Percentiles rank a stretch among this genome's conserved stretches.
phyloP scores from a whole-genome alignment of 257 asterid genomes.

The Euphrasia confusa region DNA sequence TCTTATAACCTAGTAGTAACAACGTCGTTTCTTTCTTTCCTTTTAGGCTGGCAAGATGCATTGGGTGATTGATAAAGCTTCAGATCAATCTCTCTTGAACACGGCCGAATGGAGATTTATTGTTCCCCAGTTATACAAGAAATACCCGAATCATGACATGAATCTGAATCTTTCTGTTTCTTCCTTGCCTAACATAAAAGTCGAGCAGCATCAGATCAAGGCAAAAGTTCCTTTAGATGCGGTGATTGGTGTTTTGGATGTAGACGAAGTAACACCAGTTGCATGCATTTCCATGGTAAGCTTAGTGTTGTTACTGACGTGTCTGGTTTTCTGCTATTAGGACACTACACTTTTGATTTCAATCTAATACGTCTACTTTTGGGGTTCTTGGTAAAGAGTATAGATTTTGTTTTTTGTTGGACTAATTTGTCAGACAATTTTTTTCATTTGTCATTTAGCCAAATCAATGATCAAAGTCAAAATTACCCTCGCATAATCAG shows the following conservation, averaged over 20 bases:
- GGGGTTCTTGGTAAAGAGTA: too few relatives aligned
- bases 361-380: too few relatives aligned
- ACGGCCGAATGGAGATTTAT: constrained; percentile 85
- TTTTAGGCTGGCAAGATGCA: constrained; percentile 71
- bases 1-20: constrained; percentile 22
- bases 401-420: too few relatives aligned
- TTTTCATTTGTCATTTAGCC: too few relatives aligned
- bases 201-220: constrained; percentile 43
- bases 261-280: constrained; percentile 55
- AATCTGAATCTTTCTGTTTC: constrained; percentile 58
- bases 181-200: constrained; percentile 52
- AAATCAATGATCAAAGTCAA: not conserved
- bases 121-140: constrained; percentile 79
- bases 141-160: constrained; percentile 71
- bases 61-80: constrained; percentile 65
- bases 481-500: too few relatives aligned
- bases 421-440: too few relatives aligned
- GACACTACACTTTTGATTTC: not conserved
- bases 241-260: constrained; percentile 60
- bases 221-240: constrained; percentile 49
- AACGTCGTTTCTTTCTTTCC: constrained; percentile 19
- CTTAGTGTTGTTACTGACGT: not conserved
- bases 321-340: not conserved
- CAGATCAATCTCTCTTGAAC: constrained; percentile 68
- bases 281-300: constrained; percentile 75